A percentile compares a stretch with the other conserved stretches of the same genome.
Evolutionary conservation across 805 yeast genomes (phyloP).

Genomic region (Cephaloascus fragrans): DNA sequence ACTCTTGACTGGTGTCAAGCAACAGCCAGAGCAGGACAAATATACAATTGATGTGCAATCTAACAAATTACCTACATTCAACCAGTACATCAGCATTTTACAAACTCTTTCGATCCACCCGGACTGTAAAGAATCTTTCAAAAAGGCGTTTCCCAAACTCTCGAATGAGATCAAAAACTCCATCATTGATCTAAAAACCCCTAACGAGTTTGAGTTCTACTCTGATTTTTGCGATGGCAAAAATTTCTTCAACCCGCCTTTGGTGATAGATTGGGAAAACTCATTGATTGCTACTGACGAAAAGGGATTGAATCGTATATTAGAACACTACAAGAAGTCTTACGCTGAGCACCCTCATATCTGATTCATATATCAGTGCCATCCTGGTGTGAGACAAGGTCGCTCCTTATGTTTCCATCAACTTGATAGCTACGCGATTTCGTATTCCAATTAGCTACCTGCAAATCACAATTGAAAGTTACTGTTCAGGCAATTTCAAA

Average conservation of each 20-base stretch:
- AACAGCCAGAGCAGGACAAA: not conserved
- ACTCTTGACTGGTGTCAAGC: not conserved
- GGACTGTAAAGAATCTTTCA: slow-evolving; percentile 14
- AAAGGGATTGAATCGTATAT: slow-evolving; percentile 28
- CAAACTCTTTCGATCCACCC: slow-evolving; percentile 14
- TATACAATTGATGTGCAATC: not conserved
- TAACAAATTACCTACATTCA: slow-evolving; percentile 13
- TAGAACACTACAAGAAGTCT: slow-evolving; percentile 21
- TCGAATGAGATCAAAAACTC: slow-evolving; percentile 1
- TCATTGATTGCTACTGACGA: slow-evolving; percentile 42
- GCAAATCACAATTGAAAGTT: too few relatives aligned
- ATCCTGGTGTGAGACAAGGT: too few relatives aligned
- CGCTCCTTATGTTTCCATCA: too few relatives aligned
- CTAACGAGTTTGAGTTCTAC: not conserved
- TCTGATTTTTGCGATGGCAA: slow-evolving; percentile 5
- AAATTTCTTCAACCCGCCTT: slow-evolving; percentile 27
- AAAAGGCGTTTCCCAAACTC: slow-evolving; percentile 16
- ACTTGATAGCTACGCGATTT: too few relatives aligned
- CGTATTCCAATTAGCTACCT: too few relatives aligned
- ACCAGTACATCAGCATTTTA: slow-evolving; percentile 18
- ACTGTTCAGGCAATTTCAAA: too few relatives aligned
- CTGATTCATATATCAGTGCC: too few relatives aligned
- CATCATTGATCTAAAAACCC: not conserved
- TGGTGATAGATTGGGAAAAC: slow-evolving; percentile 57
- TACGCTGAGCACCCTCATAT: too few relatives aligned